Percentiles rank a stretch among this genome's conserved stretches.
These are phyloP conservation scores for Claviceps sp. DNA, from an alignment of 2,329 filamentous ascomycete species.

Conservation along the genomic window DNA sequence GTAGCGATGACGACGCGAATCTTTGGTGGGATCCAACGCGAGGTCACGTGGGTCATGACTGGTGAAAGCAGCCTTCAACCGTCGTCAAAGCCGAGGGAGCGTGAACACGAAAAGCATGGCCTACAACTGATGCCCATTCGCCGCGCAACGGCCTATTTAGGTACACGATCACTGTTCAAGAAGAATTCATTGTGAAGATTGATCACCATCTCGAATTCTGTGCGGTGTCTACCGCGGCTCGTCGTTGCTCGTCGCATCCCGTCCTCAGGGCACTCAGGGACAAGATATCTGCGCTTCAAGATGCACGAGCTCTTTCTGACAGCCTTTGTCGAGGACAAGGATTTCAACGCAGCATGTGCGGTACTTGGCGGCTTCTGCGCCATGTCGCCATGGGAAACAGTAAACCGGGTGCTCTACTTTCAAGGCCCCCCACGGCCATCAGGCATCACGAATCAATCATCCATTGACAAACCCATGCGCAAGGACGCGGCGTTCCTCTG, in stretches of 20 bases:
- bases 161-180: not conserved
- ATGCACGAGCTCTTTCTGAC: conserved; percentile 51
- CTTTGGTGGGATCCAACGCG: not conserved
- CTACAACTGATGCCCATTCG: not conserved
- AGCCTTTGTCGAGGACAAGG: conserved; percentile 34
- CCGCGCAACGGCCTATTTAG: not conserved
- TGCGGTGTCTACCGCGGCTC: not conserved
- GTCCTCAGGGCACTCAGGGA: not conserved
- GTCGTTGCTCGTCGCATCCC: not conserved
- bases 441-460: conserved; percentile 30
- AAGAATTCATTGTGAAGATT: no score
- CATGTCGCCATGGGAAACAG: conserved; percentile 36
- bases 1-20: no score
- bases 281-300: not conserved
- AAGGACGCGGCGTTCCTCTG: conserved; percentile 29
- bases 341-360: conserved; percentile 34
- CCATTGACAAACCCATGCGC: conserved; percentile 24
- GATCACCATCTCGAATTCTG: not conserved
- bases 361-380: conserved; percentile 45
- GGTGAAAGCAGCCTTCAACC: not conserved
- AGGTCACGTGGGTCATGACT: conserved; percentile 4
- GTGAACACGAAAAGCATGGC: not conserved
- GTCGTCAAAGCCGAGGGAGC: not conserved
- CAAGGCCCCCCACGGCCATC: conserved; percentile 31
- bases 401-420: conserved; percentile 41